Evolutionary conservation across 805 yeast species (phyloP).

Genomic region (Metschnikowia noctiluminum): DNA sequence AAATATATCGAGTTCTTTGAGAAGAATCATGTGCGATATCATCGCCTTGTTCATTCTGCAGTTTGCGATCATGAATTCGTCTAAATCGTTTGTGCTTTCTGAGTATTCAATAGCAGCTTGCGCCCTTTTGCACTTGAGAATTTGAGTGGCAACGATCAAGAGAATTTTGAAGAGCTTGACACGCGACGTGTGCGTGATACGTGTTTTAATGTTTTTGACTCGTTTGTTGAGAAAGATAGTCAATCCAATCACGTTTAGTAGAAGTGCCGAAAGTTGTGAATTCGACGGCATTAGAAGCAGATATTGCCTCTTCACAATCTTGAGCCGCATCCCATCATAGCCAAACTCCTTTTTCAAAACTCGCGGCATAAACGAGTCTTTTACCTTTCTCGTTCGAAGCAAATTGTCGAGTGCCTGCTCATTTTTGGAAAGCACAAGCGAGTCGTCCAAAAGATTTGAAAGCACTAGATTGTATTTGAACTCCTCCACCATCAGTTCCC

Average conservation of each 20-base stretch:
- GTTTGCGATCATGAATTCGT: constrained; percentile 30
- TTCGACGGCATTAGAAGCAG: constrained; percentile 13
- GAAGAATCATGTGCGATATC: constrained; percentile 28
- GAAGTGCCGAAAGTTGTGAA: constrained; percentile 6
- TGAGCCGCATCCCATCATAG: constrained; percentile 23
- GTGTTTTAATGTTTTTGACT: constrained; percentile 2
- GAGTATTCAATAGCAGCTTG: constrained; percentile 23
- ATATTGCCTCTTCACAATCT: constrained; percentile 17
- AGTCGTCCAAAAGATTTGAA: constrained; percentile 38
- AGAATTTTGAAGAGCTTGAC: constrained; percentile 30
- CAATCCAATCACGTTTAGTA: constrained; percentile 23
- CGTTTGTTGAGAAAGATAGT: constrained; percentile 30
- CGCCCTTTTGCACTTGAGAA: constrained; percentile 26
- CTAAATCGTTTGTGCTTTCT: constrained; percentile 22
- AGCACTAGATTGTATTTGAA: constrained; percentile 39
- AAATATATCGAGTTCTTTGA: constrained; percentile 32
- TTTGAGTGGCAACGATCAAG: constrained; percentile 26
- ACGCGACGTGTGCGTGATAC: constrained; percentile 11
- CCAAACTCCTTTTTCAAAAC: constrained; percentile 9
- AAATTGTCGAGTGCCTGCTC: constrained; percentile 31
- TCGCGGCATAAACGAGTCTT: constrained; percentile 1
- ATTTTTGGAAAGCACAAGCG: constrained; percentile 41
- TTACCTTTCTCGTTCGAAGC: constrained; percentile 2
- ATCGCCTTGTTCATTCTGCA: constrained; percentile 36
- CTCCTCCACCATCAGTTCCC: constrained; percentile 33